Conservation (phyloP, 2,329 filamentous ascomycete species). For the Pestalotiopsis sp. region DNA sequence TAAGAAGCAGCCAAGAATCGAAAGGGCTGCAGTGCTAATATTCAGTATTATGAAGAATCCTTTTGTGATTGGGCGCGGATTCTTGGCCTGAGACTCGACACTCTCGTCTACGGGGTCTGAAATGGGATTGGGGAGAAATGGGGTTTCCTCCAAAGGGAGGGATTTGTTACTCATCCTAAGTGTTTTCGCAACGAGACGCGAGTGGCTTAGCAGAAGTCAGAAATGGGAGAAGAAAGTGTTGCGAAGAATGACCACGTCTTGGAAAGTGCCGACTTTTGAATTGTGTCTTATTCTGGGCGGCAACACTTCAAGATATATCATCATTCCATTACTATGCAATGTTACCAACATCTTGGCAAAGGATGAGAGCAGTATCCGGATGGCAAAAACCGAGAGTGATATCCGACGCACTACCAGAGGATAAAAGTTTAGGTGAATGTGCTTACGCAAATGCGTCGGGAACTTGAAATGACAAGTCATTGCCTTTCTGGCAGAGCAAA, state of each 20-base stretch:
- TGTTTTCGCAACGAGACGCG: background rate
- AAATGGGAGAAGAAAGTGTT: background rate
- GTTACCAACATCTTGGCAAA: background rate
- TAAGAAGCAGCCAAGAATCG: background rate
- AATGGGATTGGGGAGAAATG: background rate
- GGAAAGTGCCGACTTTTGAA: background rate
- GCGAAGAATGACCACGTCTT: background rate
- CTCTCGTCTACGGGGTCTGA: background rate
- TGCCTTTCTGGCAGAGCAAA: background rate
- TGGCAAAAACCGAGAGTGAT: too few species aligned
- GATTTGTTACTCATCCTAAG: background rate
- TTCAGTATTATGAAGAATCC: background rate
- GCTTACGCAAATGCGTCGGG: background rate
- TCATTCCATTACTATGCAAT: background rate
- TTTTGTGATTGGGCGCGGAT: background rate
- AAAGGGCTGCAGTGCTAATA: background rate
- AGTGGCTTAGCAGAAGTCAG: background rate
- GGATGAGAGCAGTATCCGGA: background rate
- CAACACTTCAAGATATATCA: background rate
- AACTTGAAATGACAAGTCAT: background rate
- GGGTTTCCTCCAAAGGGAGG: background rate
- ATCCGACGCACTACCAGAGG: background rate
- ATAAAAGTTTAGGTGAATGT: background rate
- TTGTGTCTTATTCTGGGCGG: background rate
- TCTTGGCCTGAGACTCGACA: background rate